Conservation (phyloP, 208 protist genomes). For the Porcisia hertigi region DNA sequence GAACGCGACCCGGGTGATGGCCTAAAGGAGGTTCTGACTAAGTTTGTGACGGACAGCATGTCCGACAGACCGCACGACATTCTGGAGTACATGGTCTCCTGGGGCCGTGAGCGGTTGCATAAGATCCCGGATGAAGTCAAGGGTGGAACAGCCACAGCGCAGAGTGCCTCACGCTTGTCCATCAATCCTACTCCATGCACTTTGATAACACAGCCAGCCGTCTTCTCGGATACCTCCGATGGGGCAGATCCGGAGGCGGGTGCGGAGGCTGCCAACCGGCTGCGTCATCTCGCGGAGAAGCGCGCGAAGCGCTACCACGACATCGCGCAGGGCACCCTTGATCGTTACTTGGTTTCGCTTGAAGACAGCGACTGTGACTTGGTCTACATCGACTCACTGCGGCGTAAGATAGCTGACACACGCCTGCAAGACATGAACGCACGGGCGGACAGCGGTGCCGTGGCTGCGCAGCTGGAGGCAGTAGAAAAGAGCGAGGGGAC, state of each 20-base stretch:
- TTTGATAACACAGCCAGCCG: neutral
- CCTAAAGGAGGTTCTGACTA: slow-evolving; percentile 18
- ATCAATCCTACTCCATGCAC: neutral
- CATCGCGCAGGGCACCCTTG: slow-evolving; percentile 24
- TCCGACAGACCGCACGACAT: slow-evolving; percentile 44
- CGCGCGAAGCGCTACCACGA: slow-evolving; percentile 24
- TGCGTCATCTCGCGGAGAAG: slow-evolving; percentile 1
- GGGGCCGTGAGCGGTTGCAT: slow-evolving; percentile 34
- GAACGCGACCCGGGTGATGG: neutral
- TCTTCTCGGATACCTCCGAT: neutral
- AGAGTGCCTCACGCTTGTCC: neutral
- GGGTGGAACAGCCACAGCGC: too few relatives aligned
- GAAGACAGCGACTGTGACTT: slow-evolving; percentile 55
- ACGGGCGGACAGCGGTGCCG: slow-evolving; percentile 11
- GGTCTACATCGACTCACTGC: slow-evolving; percentile 20
- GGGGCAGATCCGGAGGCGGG: neutral
- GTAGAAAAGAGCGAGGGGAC: slow-evolving; percentile 14
- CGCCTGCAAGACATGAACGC: slow-evolving; percentile 15
- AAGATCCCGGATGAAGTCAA: neutral
- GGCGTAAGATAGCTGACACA: slow-evolving; percentile 15
- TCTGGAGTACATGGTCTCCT: slow-evolving; percentile 42
- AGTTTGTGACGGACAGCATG: slow-evolving; percentile 32
- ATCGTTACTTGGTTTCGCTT: slow-evolving; percentile 48
- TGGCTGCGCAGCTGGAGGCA: slow-evolving; percentile 7
- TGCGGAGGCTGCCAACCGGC: slow-evolving; percentile 2